Conservation (phyloP, 441 rosid genomes). For the Adansonia grandidieri region DNA sequence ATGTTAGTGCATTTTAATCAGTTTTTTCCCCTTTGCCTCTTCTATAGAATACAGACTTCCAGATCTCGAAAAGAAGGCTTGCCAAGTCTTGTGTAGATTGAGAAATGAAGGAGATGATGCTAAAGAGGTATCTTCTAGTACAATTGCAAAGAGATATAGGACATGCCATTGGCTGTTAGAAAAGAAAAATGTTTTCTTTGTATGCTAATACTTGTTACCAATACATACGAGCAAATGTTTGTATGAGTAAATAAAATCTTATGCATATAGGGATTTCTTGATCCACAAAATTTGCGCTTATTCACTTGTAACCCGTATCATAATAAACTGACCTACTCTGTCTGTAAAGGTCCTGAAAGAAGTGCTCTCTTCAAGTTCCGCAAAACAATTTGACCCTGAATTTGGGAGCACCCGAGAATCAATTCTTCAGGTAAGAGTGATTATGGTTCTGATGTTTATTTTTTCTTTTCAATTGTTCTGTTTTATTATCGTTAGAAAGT, state of each 20-base stretch:
- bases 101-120: constrained; percentile 68
- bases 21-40: constrained; percentile 22
- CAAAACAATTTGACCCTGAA: constrained; percentile 56
- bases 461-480: neutral
- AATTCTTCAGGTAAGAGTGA: constrained; percentile 70
- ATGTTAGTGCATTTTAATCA: constrained; percentile 13
- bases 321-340: constrained; percentile 31
- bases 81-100: constrained; percentile 74
- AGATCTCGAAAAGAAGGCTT: constrained; percentile 65
- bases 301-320: constrained; percentile 17
- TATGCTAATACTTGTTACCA: neutral
- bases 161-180: constrained; percentile 13
- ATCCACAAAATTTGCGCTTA: constrained; percentile 17
- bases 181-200: neutral
- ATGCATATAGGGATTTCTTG: neutral
- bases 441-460: neutral
- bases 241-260: neutral
- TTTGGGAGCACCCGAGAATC: constrained; percentile 72
- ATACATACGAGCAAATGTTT: neutral
- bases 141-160: constrained; percentile 15
- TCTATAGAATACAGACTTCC: constrained; percentile 55
- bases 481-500: neutral
- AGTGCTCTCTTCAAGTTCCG: constrained; percentile 52
- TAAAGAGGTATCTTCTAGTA: constrained; percentile 58
- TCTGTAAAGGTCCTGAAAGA: constrained; percentile 60